Base-by-base conservation (phyloP, 371 early-diverging fungal genomes). In the Astathelohania contejeani region DNA sequence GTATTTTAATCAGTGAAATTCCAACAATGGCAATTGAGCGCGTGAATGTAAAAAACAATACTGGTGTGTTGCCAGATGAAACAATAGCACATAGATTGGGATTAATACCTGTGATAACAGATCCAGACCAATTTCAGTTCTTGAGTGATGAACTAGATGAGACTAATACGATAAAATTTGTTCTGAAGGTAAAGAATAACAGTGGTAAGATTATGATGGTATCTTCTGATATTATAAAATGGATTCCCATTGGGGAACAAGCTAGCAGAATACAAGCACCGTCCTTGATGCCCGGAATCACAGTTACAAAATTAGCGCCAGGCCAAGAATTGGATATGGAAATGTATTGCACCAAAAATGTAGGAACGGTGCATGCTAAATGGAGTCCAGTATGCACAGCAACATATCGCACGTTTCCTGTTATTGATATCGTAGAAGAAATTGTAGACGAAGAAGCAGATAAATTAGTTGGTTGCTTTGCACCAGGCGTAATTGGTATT, bases 361-460 rank as follows among this genome's bases (percentile, higher is more conserved):
- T 85, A 39, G 96, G 92, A 19, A 81, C 82, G 69, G 88, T 85
- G 52, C 99, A 98, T 67, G 88, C 94, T 52, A 98, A 98, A 64
- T 96, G 83, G 81, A 88, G 88, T 6, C 96, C 97, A 14, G 97
- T 95, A 20, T 51, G 63, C 3, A 47, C 56, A 22, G 62, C 44
- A 29, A 24, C 57, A 12, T 96, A 96, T 67, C 81, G 93, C 38
- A 75, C 93, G 42, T 74, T 92, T 50, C 96, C 96, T 0, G 82
- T 84, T 53, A 89, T 96, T 54, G 77, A 79, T 59, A 79, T 92
- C 50, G 74, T 82, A 56, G 70, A 83, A 54, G 85, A 87, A 26
- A 85, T 92, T 57, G 78, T 76, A 0, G 90, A 86, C 40, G 82
- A 86, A 44, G 79, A 80, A 56, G 94, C 92, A 0, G 71, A 79